Evolutionary conservation across 2,329 filamentous ascomycete species (phyloP).

Genomic region (Trichoderma hamatum): DNA sequence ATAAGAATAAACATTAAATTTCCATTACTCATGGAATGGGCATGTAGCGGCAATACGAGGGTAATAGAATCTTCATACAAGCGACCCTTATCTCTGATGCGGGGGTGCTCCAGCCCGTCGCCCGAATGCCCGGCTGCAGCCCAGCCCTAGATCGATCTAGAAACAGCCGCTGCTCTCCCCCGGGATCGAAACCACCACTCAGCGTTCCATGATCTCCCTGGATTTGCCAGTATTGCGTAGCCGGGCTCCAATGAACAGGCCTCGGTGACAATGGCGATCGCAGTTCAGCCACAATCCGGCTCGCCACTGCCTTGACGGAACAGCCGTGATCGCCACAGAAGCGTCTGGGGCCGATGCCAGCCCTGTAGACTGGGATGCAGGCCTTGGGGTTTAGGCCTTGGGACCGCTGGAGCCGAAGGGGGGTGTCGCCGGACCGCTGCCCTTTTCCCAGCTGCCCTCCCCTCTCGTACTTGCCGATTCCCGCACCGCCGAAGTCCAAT

Average conservation of each 20-base stretch:
- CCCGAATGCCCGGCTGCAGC: neutral
- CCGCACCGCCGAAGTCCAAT: slow-evolving; percentile 35
- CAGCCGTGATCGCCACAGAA: slow-evolving; percentile 5
- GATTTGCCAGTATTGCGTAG: neutral
- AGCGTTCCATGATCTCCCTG: neutral
- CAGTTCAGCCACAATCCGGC: neutral
- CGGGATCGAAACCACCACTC: neutral
- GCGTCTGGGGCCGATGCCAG: neutral
- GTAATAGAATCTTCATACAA: neutral
- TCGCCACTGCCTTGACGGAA: slow-evolving; percentile 21
- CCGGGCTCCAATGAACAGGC: neutral
- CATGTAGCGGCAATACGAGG: neutral
- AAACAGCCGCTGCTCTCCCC: slow-evolving; percentile 8
- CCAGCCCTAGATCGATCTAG: slow-evolving; percentile 14
- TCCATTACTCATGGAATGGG: too few relatives aligned
- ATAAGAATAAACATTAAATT: too few relatives aligned
- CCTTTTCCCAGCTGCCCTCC: neutral
- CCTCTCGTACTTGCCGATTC: slow-evolving; percentile 28
- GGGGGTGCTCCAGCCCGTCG: neutral
- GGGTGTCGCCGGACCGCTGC: neutral
- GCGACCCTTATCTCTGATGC: neutral
- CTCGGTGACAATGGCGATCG: neutral
- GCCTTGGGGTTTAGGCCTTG: neutral
- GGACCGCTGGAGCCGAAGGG: neutral
- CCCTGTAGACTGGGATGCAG: too few relatives aligned